A percentile compares a stretch with the other conserved stretches of the same genome.
These are phyloP conservation scores for Gastrodia elata DNA, from an alignment of 106 monocot genomes.

Conservation along the genomic window DNA sequence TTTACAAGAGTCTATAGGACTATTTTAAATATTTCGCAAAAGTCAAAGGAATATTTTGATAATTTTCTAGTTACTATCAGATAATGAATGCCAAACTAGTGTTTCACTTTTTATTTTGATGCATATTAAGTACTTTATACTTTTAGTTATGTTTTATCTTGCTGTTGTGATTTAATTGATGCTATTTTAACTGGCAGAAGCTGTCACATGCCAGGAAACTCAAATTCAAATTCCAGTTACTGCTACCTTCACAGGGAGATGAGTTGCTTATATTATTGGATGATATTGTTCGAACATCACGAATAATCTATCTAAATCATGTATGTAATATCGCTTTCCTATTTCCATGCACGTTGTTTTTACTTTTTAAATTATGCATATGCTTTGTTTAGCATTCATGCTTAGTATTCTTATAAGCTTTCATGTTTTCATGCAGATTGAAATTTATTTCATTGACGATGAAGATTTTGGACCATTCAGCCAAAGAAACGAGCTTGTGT, in stretches of 20 bases:
- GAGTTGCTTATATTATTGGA: slow-evolving; percentile 32
- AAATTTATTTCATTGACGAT: slow-evolving; percentile 79
- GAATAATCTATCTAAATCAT: slow-evolving; percentile 66
- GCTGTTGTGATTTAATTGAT: not conserved
- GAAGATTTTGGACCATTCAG: slow-evolving; percentile 60
- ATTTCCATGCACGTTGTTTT: not conserved
- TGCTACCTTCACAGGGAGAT: slow-evolving; percentile 14
- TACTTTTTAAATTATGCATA: not conserved
- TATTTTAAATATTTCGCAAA: no score
- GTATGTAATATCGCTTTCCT: slow-evolving; percentile 19
- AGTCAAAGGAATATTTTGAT: no score
- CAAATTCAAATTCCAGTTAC: slow-evolving; percentile 26
- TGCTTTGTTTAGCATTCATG: not conserved
- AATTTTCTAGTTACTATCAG: not conserved
- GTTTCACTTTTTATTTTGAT: not conserved
- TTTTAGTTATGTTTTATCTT: no score
- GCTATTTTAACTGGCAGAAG: slow-evolving; percentile 31
- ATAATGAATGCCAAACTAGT: not conserved
- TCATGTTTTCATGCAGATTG: slow-evolving; percentile 36
- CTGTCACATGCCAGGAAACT: slow-evolving; percentile 37
- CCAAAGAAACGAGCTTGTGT: slow-evolving; percentile 79
- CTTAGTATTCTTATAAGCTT: not conserved
- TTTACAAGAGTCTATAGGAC: no score
- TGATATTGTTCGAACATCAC: slow-evolving; percentile 41
- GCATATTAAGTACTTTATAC: not conserved